These are phyloP conservation scores for Echria macrotheca DNA, from an alignment of 495 filamentous ascomycete species.

Conservation along the genomic window DNA sequence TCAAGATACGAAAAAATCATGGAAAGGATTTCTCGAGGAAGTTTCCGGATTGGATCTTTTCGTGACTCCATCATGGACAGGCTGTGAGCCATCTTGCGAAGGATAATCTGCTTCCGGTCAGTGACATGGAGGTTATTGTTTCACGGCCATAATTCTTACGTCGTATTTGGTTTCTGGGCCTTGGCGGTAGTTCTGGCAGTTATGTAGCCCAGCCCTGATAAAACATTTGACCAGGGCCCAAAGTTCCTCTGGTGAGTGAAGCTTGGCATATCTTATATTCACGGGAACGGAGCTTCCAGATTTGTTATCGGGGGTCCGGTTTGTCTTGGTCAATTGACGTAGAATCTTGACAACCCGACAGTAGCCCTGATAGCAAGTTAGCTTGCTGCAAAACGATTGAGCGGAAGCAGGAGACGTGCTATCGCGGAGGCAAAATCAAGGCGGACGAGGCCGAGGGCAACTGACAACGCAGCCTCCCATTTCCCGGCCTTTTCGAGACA, in stretches of 20 bases:
- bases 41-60: slow-evolving; percentile 19
- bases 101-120: slow-evolving; percentile 7
- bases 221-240: slow-evolving; percentile 11
- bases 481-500: slow-evolving; percentile 14
- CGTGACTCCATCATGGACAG: slow-evolving; percentile 11
- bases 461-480: slow-evolving; percentile 19
- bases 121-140: too few relatives aligned
- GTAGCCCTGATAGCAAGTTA: slow-evolving; percentile 21
- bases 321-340: slow-evolving; percentile 14
- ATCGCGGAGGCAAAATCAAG: slow-evolving; percentile 17
- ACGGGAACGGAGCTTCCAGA: too few relatives aligned
- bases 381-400: not conserved
- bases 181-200: slow-evolving; percentile 6
- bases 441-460: slow-evolving; percentile 21
- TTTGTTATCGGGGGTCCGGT: too few relatives aligned
- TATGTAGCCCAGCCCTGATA: slow-evolving; percentile 15
- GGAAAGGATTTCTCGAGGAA: slow-evolving; percentile 20
- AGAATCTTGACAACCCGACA: slow-evolving; percentile 23
- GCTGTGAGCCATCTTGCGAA: slow-evolving; percentile 20
- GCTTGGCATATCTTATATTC: too few relatives aligned
- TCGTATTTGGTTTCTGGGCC: slow-evolving; percentile 9
- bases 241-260: too few relatives aligned
- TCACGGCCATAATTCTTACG: too few relatives aligned
- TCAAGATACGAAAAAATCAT: slow-evolving; percentile 20
- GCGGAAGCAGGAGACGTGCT: slow-evolving; percentile 8